Base-by-base conservation (phyloP, 257 asterid genomes). In the Rhazya stricta region DNA sequence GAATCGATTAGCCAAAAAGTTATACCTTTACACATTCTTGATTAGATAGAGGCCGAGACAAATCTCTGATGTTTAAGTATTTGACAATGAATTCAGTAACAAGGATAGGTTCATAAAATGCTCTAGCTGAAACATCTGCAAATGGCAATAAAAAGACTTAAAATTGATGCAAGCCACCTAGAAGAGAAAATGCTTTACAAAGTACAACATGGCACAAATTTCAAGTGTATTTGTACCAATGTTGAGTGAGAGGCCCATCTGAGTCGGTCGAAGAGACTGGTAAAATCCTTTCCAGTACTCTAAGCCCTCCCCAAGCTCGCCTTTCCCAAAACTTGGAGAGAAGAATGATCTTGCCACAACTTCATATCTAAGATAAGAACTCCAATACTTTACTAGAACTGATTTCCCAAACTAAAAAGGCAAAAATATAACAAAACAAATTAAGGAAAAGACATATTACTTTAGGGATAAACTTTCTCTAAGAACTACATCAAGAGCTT, bases 271-370 rank as follows among this genome's bases (percentile, higher is more conserved):
- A 3, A 94, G 86, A 42, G 97, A 91, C 70, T 91, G 97, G 67
- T 90, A 94, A 71, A 84, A 94, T 0, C 98, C 97, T 77, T 78
- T 87, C 96, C 97, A 94, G 46, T 88, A 89, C 23, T 86, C 84
- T 0, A 91, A 12, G 8, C 98, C 97, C 68, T 84, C 84, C 0
- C 91, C 90, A 25, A 91, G 96, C 32, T 62, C 61, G 15, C 91
- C 97, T 1, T 0, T 0, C 1, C 91, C 98, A 80, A 91, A 73
- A 0, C 3, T 0, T 0, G 82, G 80, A 67, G 56, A 2, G 79
- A 90, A 94, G 77, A 94, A 90, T 2, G 98, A 94, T 76, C 98
- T 80, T 41, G 97, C 98, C 69, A 90, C 91, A 10, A 85, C 91
- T 43, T 37, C 79, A 53, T 85, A 91, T 0, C 98, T 94, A 85